Conservation (phyloP, 2,329 filamentous ascomycete species). For the Stagonosporopsis rhizophila region DNA sequence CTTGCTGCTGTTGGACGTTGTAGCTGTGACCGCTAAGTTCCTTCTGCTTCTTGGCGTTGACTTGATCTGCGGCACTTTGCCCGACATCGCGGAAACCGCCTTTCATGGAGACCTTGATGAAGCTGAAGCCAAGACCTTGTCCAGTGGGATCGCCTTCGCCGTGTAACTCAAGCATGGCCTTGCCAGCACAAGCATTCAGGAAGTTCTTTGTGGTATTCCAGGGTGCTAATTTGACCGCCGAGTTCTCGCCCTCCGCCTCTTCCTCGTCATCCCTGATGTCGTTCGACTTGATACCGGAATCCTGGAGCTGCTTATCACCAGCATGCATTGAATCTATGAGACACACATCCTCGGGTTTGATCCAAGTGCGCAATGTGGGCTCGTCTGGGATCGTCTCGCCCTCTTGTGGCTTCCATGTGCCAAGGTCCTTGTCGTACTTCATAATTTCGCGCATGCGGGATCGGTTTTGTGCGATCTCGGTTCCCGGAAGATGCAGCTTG, state of each 20-base stretch:
- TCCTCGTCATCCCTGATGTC: constrained; percentile 70
- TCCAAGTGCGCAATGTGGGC: constrained; percentile 80
- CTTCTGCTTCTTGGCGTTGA: constrained; percentile 76
- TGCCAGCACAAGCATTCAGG: constrained; percentile 88
- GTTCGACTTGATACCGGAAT: constrained; percentile 81
- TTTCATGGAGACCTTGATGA: constrained; percentile 98
- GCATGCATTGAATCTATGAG: constrained; percentile 96
- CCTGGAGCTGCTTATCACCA: constrained; percentile 86
- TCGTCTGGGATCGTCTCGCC: constrained; percentile 81
- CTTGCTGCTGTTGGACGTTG: constrained; percentile 94
- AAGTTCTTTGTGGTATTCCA: constrained; percentile 99
- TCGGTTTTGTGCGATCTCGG: constrained; percentile 92
- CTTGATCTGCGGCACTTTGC: constrained; percentile 85
- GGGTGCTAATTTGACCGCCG: constrained; percentile 88
- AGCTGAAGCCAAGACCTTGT: constrained; percentile 92
- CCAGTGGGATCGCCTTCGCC: constrained; percentile 95
- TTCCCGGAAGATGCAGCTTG: constrained; percentile 81
- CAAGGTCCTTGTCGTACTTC: constrained; percentile 83
- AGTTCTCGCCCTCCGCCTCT: constrained; percentile 71
- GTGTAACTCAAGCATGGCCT: constrained; percentile 95
- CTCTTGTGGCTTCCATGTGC: constrained; percentile 77
- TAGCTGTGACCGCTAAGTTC: constrained; percentile 88
- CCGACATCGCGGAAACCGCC: constrained; percentile 92
- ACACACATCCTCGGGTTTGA: constrained; percentile 95
- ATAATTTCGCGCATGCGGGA: constrained; percentile 98